Percentiles rank a stretch among this genome's conserved stretches.
phyloP scores from a whole-genome alignment of 2,329 filamentous ascomycete species.

The Cladophialophora bantiana region DNA sequence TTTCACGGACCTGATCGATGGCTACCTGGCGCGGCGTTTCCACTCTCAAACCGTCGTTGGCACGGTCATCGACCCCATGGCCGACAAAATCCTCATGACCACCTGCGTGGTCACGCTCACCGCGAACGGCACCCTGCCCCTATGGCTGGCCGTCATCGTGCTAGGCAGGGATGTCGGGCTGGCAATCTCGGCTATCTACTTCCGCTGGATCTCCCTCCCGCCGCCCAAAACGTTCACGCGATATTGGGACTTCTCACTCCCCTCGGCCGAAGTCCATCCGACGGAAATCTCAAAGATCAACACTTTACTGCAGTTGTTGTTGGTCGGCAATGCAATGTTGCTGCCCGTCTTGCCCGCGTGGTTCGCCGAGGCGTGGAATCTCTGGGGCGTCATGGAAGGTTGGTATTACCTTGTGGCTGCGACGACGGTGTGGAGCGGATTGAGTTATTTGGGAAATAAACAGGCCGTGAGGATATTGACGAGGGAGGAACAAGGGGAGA shows the following conservation, averaged over 20 bases:
- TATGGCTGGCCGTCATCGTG: slow-evolving; percentile 89
- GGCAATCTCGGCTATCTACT: slow-evolving; percentile 87
- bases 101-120: slow-evolving; percentile 85
- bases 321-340: slow-evolving; percentile 84
- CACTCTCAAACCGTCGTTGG: slow-evolving; percentile 92
- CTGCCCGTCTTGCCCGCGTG: slow-evolving; percentile 72
- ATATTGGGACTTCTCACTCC: slow-evolving; percentile 98
- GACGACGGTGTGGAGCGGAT: slow-evolving; percentile 91
- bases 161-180: slow-evolving; percentile 86
- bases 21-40: slow-evolving; percentile 89
- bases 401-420: slow-evolving; percentile 76
- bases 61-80: slow-evolving; percentile 94
- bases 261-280: slow-evolving; percentile 55
- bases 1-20: slow-evolving; percentile 89
- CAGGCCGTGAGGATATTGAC: slow-evolving; percentile 87
- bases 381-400: slow-evolving; percentile 67
- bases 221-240: slow-evolving; percentile 88
- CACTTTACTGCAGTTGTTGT: slow-evolving; percentile 85
- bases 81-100: slow-evolving; percentile 96
- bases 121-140: slow-evolving; percentile 82
- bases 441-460: slow-evolving; percentile 90
- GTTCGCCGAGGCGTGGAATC: slow-evolving; percentile 61
- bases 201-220: slow-evolving; percentile 91
- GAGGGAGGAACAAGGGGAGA: slow-evolving; percentile 39
- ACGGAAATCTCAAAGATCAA: slow-evolving; percentile 70